Percentiles rank a stretch among this genome's conserved stretches.
These are phyloP conservation scores for Colletotrichum orchidophilum DNA, from an alignment of 2,329 filamentous ascomycete species.

Conservation along the genomic window DNA sequence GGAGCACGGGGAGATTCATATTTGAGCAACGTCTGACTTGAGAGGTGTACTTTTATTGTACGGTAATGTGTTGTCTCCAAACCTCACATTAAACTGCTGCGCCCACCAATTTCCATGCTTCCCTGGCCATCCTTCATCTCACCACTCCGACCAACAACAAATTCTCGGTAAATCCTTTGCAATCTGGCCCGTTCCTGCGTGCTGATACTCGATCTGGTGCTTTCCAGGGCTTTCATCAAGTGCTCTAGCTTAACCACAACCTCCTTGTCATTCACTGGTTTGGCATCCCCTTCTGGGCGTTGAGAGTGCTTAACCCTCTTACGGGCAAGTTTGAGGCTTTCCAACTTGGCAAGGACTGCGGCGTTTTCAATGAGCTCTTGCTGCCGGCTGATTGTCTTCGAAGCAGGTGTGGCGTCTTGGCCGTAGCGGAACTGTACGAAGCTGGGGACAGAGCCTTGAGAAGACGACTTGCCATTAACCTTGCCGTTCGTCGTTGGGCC, in stretches of 20 bases:
- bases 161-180: slow-evolving; percentile 87
- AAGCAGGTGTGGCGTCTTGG: slow-evolving; percentile 57
- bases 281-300: slow-evolving; percentile 40
- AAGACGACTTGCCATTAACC: slow-evolving; percentile 40
- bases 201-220: slow-evolving; percentile 85
- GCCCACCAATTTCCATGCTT: slow-evolving; percentile 88
- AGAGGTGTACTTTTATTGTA: background rate
- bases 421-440: slow-evolving; percentile 91
- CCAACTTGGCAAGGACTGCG: slow-evolving; percentile 82
- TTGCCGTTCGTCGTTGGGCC: slow-evolving; percentile 45
- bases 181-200: slow-evolving; percentile 78
- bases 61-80: background rate
- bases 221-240: slow-evolving; percentile 78
- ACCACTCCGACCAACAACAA: slow-evolving; percentile 90
- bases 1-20: background rate
- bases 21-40: background rate
- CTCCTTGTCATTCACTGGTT: slow-evolving; percentile 62
- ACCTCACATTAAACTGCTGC: slow-evolving; percentile 88
- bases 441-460: slow-evolving; percentile 52
- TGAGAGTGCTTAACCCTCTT: slow-evolving; percentile 53
- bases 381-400: slow-evolving; percentile 56
- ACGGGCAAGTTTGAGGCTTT: slow-evolving; percentile 78
- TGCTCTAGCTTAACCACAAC: slow-evolving; percentile 88
- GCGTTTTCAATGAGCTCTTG: slow-evolving; percentile 77
- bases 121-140: slow-evolving; percentile 96